A percentile compares a stretch with the other conserved stretches of the same genome.
Evolutionary conservation across 768 basidiomycete genomes (phyloP).

Genomic region (Cubamyces lactineus): DNA sequence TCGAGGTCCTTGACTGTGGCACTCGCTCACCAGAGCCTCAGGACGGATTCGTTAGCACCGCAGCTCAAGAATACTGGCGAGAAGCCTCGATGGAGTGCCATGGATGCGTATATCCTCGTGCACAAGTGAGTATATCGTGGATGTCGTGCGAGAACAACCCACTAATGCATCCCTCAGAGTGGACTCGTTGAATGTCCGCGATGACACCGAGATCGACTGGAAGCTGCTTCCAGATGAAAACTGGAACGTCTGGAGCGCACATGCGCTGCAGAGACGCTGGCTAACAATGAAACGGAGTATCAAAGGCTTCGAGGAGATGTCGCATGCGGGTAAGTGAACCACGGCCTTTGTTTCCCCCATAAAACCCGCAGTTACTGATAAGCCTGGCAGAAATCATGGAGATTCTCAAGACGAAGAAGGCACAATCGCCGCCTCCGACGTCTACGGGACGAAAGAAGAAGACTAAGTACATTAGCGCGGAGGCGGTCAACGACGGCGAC

Average conservation of each 20-base stretch:
- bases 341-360: background rate
- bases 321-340: constrained; percentile 62
- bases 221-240: constrained; percentile 70
- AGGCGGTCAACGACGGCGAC: constrained; percentile 39
- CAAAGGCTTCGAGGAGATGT: constrained; percentile 80
- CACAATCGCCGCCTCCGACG: constrained; percentile 49
- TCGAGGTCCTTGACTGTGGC: background rate
- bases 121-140: constrained; percentile 60
- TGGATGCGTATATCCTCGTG: constrained; percentile 79
- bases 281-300: constrained; percentile 76
- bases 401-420: constrained; percentile 75
- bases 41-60: constrained; percentile 78
- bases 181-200: constrained; percentile 70
- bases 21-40: constrained; percentile 32
- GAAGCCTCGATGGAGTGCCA: constrained; percentile 72
- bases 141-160: background rate
- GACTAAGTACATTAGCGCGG: constrained; percentile 37
- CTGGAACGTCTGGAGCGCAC: constrained; percentile 87
- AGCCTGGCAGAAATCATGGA: constrained; percentile 72
- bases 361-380: no score
- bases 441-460: constrained; percentile 28
- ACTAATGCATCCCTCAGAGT: constrained; percentile 49
- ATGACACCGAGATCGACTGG: constrained; percentile 89
- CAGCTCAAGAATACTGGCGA: constrained; percentile 72
- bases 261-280: constrained; percentile 80